Evolutionary conservation across 2,329 filamentous ascomycete genomes (phyloP), one percentile per base, ranked within the genome.

Genomic region (Neofusicoccum parvum): DNA sequence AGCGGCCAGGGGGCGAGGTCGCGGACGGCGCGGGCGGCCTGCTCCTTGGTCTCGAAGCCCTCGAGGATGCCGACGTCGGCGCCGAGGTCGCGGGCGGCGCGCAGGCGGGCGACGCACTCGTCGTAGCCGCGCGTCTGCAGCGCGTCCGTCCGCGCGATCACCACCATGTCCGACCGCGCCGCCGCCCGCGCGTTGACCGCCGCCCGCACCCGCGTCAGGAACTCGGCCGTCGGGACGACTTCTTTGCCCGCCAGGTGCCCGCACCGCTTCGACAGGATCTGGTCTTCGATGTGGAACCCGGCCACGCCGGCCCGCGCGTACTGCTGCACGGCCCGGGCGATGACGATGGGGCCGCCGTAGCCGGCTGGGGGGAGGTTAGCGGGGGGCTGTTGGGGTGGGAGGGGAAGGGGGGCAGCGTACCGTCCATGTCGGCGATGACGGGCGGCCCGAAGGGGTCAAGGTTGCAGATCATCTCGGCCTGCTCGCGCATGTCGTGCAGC

Each of bases 121-220:
- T 86, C 85, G 68, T 85, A 89, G 0, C 87, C 87, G 6, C 81
- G 78, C 0, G 79, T 76, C 67, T 87, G 85, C 2, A 88, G 75
- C 0, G 87, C 85, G 69, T 90, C 88, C 0, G 87, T 90, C 12
- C 88, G 81, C 0, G 87, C 87, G 65, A 90, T 89, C 64, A 90
- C 81, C 23, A 90, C 81, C 45, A 90, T 87, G 68, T 89, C 87
- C 15, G 80, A 80, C 12, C 79, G 78, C 34, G 83, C 72, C 15
- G 79, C 76, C 23, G 80, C 74, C 2, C 86, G 78, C 0, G 86
- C 84, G 9, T 80, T 76, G 11, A 76, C 78, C 0, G 86, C 86
- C 0, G 87, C 87, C 0, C 83, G 78, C 70, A 90, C 86, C 0
- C 88, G 80, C 17, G 79, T 74, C 15, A 81, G 73, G 68, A 82